Evolutionary conservation across 192 early-diverging fungal genomes (phyloP).

Genomic region (Geranomyces variabilis): DNA sequence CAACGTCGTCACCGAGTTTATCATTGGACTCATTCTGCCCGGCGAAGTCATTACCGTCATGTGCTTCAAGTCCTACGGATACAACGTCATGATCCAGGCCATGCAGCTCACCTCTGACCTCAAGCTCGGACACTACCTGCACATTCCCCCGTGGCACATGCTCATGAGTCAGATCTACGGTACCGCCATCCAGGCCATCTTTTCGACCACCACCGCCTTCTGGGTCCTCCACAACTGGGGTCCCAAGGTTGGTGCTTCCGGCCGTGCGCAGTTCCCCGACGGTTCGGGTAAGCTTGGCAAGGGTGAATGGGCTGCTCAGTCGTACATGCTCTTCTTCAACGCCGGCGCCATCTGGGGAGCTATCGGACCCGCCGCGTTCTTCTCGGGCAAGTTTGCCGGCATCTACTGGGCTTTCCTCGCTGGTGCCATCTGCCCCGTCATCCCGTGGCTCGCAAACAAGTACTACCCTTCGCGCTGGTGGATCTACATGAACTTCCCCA

Average conservation of each 20-base stretch:
- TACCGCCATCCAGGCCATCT: slow-evolving; percentile 58
- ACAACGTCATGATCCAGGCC: slow-evolving; percentile 77
- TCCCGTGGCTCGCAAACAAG: slow-evolving; percentile 45
- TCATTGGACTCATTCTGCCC: slow-evolving; percentile 78
- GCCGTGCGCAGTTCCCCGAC: no score
- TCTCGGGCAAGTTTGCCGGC: slow-evolving; percentile 39
- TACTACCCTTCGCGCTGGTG: slow-evolving; percentile 32
- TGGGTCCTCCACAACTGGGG: slow-evolving; percentile 34
- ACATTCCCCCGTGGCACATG: slow-evolving; percentile 70
- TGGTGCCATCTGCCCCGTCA: slow-evolving; percentile 45
- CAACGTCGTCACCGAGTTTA: slow-evolving; percentile 85
- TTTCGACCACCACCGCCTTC: slow-evolving; percentile 39
- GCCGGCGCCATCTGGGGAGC: slow-evolving; percentile 78
- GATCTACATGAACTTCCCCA: slow-evolving; percentile 60
- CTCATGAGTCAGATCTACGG: slow-evolving; percentile 62
- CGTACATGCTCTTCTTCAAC: slow-evolving; percentile 63
- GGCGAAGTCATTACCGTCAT: slow-evolving; percentile 83
- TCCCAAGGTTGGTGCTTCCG: background rate
- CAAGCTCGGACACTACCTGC: slow-evolving; percentile 79
- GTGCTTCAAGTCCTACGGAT: slow-evolving; percentile 85
- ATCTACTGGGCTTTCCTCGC: slow-evolving; percentile 39
- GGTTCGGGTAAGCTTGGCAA: slow-evolving; percentile 9
- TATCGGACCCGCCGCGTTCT: slow-evolving; percentile 70
- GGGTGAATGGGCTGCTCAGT: slow-evolving; percentile 29
- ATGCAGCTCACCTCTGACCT: slow-evolving; percentile 70